Conservation (phyloP, 345 rosid genomes). For the Anastatica hierochuntica region DNA sequence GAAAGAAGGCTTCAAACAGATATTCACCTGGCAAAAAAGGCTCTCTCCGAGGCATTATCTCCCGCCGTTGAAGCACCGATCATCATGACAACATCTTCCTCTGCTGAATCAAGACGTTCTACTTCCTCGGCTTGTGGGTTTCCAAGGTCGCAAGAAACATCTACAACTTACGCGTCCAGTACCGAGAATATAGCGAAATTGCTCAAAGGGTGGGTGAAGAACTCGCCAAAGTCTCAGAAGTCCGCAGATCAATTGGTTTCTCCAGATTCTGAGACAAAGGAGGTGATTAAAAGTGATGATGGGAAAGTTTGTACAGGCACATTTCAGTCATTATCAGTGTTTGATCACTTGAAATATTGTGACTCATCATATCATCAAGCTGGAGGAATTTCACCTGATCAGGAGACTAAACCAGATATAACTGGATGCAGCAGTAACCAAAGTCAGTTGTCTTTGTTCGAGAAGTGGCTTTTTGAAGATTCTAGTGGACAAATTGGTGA, state of each 20-base stretch:
- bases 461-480: conserved; percentile 67
- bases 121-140: conserved; percentile 14
- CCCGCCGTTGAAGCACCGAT: conserved; percentile 33
- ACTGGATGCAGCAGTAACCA: conserved; percentile 20
- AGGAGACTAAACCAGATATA: conserved; percentile 36
- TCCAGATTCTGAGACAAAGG: conserved; percentile 23
- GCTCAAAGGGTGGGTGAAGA: conserved; percentile 60
- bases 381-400: conserved; percentile 39
- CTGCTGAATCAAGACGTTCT: conserved; percentile 26
- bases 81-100: conserved; percentile 11
- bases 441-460: conserved; percentile 46
- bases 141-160: conserved; percentile 17
- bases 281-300: conserved; percentile 14
- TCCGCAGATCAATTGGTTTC: conserved; percentile 13
- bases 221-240: conserved; percentile 30
- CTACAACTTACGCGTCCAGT: conserved; percentile 45
- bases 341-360: conserved; percentile 42
- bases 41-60: conserved; percentile 56
- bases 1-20: conserved; percentile 71
- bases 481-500: conserved; percentile 37
- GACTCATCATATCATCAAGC: too few relatives aligned
- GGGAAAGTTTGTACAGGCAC: conserved; percentile 22
- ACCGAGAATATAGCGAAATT: conserved; percentile 60
- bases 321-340: conserved; percentile 35
- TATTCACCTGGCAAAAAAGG: conserved; percentile 54